A percentile compares a stretch with the other conserved stretches of the same genome.
phyloP scores from a whole-genome alignment of 371 early-diverging fungal species.

The Mucor ambiguus region DNA sequence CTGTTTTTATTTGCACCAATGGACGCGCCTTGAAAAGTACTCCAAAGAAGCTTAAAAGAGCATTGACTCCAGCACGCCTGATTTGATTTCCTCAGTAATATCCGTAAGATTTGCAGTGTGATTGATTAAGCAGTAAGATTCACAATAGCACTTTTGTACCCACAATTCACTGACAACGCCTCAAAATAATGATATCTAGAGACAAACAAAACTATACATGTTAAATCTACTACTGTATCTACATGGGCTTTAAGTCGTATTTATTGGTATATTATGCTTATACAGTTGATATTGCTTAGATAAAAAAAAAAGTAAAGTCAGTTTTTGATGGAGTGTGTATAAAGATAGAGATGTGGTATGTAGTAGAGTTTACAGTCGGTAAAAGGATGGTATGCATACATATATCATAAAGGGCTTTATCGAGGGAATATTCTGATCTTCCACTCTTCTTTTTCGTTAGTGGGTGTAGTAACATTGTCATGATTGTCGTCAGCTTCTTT shows the following conservation, averaged over 20 bases:
- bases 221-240: neutral
- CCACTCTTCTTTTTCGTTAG: slow-evolving; percentile 21
- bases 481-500: neutral
- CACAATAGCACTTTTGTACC: too few species aligned
- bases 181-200: too few species aligned
- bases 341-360: neutral
- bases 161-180: too few species aligned
- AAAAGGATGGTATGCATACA: neutral
- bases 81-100: too few species aligned
- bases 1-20: too few species aligned
- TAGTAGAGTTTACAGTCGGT: neutral
- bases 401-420: neutral
- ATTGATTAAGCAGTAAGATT: too few species aligned
- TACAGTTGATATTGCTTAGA: neutral
- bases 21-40: too few species aligned
- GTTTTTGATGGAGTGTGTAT: neutral
- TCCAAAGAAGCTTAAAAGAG: too few species aligned
- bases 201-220: neutral
- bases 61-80: too few species aligned
- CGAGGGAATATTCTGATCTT: slow-evolving; percentile 20
- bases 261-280: neutral
- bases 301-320: too few species aligned
- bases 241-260: neutral
- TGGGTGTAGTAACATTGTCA: neutral
- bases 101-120: too few species aligned